Evolutionary conservation across 225 moss, liverwort and hornwort genomes (phyloP).

Genomic region (Pseudoscleropodium purum): DNA sequence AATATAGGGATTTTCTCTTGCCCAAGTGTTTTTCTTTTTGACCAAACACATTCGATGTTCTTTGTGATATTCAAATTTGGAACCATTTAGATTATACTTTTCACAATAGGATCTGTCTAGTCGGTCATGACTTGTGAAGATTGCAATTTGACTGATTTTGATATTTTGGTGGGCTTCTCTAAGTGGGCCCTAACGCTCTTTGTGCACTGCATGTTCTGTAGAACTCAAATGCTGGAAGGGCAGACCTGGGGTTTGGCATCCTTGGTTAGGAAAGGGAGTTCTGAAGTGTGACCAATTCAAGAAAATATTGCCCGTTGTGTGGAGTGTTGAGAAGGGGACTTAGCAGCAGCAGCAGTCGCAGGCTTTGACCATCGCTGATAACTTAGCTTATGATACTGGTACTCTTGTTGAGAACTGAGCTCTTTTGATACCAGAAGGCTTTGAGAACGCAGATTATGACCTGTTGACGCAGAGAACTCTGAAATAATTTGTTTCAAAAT

Average conservation of each 20-base stretch:
- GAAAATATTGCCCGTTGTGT: not conserved
- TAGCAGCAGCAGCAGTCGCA: not conserved
- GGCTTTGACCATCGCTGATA: not conserved
- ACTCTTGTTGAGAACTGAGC: not conserved
- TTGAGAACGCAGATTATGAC: not conserved
- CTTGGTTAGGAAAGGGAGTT: not conserved
- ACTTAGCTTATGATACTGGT: not conserved
- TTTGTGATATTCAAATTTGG: not conserved
- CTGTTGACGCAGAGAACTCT: not conserved
- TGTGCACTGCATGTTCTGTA: not conserved
- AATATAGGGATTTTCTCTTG: not conserved
- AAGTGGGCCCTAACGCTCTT: not conserved
- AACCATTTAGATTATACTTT: not conserved
- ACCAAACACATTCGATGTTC: not conserved
- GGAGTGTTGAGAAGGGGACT: not conserved
- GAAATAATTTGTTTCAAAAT: not conserved
- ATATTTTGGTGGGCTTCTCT: not conserved
- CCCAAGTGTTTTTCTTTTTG: not conserved
- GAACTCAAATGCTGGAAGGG: not conserved
- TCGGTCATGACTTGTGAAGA: not conserved
- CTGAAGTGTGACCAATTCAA: not conserved
- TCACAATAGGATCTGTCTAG: not conserved
- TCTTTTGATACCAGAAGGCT: not conserved
- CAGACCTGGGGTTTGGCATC: not conserved
- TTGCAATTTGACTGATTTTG: not conserved